These are phyloP conservation scores for Boletellus deceptivus DNA, from an alignment of 1,284 basidiomycete genomes.

Conservation along the genomic window DNA sequence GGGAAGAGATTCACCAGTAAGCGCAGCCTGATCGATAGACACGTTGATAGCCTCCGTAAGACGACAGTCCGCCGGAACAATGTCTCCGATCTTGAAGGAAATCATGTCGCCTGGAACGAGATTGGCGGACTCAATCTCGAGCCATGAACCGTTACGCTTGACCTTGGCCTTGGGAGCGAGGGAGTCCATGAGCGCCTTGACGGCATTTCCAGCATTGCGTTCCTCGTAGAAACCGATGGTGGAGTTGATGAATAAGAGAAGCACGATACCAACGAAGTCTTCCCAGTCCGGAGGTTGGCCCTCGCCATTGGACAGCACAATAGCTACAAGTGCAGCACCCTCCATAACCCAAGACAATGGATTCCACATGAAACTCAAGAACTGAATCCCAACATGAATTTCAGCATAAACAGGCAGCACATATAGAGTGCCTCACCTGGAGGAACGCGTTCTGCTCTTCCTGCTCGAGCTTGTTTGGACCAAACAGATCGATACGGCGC, in stretches of 20 bases:
- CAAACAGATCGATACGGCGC: slow-evolving; percentile 92
- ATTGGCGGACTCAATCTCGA: slow-evolving; percentile 83
- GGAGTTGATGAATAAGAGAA: slow-evolving; percentile 93
- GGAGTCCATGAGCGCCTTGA: slow-evolving; percentile 99
- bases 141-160: slow-evolving; percentile 81
- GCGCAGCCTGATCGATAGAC: slow-evolving; percentile 94
- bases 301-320: slow-evolving; percentile 93
- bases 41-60: slow-evolving; percentile 94
- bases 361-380: slow-evolving; percentile 98
- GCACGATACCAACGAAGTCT: slow-evolving; percentile 96
- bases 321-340: slow-evolving; percentile 94
- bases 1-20: slow-evolving; percentile 95
- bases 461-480: slow-evolving; percentile 92
- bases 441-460: slow-evolving; percentile 87
- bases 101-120: slow-evolving; percentile 95
- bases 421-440: slow-evolving; percentile 48
- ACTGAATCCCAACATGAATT: slow-evolving; percentile 49
- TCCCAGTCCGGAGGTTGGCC: slow-evolving; percentile 89
- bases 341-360: slow-evolving; percentile 99
- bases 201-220: slow-evolving; percentile 94
- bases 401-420: background rate
- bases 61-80: slow-evolving; percentile 95
- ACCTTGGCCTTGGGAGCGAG: slow-evolving; percentile 96
- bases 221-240: slow-evolving; percentile 98
- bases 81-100: slow-evolving; percentile 97